Base-by-base conservation (phyloP, 139 green algal genomes). In the Zygnema cylindricum region DNA sequence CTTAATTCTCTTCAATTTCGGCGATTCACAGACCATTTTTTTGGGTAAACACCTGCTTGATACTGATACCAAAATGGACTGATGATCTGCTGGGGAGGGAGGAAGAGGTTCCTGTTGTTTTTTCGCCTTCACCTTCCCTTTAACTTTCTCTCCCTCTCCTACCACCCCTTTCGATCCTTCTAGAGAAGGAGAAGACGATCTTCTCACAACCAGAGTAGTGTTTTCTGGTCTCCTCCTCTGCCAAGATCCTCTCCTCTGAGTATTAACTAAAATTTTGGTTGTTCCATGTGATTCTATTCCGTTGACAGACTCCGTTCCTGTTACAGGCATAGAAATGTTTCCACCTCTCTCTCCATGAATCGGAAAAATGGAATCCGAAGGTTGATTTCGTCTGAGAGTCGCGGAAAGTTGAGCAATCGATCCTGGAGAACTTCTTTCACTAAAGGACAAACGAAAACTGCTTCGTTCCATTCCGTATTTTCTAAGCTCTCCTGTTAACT, bases 11-110 rank as follows among this genome's bases (percentile, higher is more conserved):
- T 55, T 33, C 69, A 89, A 57, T 2, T 78, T 21, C 0, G 81
- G 69, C 21, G 41, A 2, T 23, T 89, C 81, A 63, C 81, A 92
- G 11, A 92, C 69, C 1, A 35, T 76, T 25, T 83, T 69, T 57
- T 81, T 82, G 38, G n/a, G 33, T 38, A 85, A 21, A 54, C 79
- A 82, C 36, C 78, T 43, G 32, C n/a, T 49, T 22, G 79, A 83
- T 7, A 69, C 32, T 36, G 42, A 84, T 21, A 91, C 35, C 78
- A 91, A 71, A 82, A 91, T 91, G 1, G 33, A 69, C 76, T 91
- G 87, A 54, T 91, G 43, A 40, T 40, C 54, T 36, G 86, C 69
- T 1, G 86, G 69, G 1, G 85, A 76, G 54, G 57, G 63, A 1
- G 36, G 33, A 2, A 32, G 76, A n/a, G 41, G 33, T 35, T n/a